phyloP scores from a whole-genome alignment of 192 early-diverging fungal genomes.

The Diversispora epigaea region DNA sequence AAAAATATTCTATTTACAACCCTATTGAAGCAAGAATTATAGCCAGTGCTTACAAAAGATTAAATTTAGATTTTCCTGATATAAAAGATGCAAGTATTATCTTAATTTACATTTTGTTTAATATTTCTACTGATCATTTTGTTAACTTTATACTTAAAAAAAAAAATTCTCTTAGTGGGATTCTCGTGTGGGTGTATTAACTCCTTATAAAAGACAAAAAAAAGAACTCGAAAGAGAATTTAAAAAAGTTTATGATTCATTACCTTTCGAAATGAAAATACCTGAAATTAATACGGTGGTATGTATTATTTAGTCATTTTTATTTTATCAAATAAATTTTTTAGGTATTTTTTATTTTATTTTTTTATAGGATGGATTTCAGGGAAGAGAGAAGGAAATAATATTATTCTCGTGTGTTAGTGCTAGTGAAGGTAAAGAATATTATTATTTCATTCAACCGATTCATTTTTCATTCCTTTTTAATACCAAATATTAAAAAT shows the following conservation, averaged over 20 bases:
- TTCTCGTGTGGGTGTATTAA: background rate
- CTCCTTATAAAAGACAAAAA: background rate
- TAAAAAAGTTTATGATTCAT: background rate
- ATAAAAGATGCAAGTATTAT: conserved; percentile 44
- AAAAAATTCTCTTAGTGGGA: background rate
- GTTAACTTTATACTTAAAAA: background rate
- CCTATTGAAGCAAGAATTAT: conserved; percentile 71
- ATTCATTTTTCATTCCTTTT: too few species aligned
- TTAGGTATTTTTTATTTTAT: background rate
- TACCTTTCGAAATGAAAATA: background rate
- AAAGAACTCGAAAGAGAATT: background rate
- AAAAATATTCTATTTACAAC: conserved; percentile 70
- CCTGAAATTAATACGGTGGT: background rate
- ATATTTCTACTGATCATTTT: background rate
- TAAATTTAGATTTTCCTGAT: conserved; percentile 57
- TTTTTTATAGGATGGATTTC: conserved; percentile 71
- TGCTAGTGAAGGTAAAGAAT: conserved; percentile 63
- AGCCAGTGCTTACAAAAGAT: conserved; percentile 62
- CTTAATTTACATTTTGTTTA: background rate
- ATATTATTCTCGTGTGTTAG: conserved; percentile 86
- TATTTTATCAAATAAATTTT: background rate
- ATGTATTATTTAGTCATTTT: background rate
- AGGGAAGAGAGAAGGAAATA: conserved; percentile 90
- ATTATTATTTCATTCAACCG: conserved; percentile 24
- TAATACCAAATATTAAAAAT: background rate